Percentiles rank a stretch among this genome's conserved stretches.
phyloP scores from a whole-genome alignment of 2,329 filamentous ascomycete genomes.

The Arthrobotrys entomopaga region DNA sequence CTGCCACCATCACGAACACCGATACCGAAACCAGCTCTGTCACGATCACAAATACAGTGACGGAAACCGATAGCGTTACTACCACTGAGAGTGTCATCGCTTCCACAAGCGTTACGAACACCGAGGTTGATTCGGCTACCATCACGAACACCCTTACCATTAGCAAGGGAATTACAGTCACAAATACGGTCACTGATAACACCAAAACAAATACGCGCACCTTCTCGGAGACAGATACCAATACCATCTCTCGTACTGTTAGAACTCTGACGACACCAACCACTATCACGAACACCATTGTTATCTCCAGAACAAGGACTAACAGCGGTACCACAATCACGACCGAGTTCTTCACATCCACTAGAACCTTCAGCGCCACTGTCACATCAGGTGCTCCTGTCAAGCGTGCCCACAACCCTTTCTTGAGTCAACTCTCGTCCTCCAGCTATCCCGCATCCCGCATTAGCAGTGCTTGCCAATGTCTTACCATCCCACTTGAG shows the following conservation, averaged over 20 bases:
- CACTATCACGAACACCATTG: slow-evolving; percentile 21
- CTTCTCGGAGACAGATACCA: slow-evolving; percentile 3
- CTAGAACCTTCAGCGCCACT: slow-evolving; percentile 18
- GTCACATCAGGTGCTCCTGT: neutral
- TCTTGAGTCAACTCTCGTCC: neutral
- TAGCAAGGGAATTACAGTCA: slow-evolving; percentile 8
- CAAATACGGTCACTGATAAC: slow-evolving; percentile 16
- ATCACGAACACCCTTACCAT: slow-evolving; percentile 5
- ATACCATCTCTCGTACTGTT: neutral
- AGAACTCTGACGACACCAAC: slow-evolving; percentile 11
- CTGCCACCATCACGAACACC: too few species aligned
- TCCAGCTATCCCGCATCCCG: slow-evolving; percentile 17
- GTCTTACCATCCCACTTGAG: slow-evolving; percentile 27
- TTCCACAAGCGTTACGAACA: slow-evolving; percentile 16
- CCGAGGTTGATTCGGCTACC: slow-evolving; percentile 9
- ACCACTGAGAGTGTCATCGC: slow-evolving; percentile 20
- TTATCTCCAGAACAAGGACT: slow-evolving; percentile 11
- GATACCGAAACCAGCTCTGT: too few species aligned
- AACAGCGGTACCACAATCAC: slow-evolving; percentile 7
- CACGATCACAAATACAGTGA: neutral
- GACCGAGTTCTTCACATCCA: slow-evolving; percentile 20
- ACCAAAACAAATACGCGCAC: slow-evolving; percentile 26
- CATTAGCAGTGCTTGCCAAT: slow-evolving; percentile 22
- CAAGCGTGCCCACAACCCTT: slow-evolving; percentile 16
- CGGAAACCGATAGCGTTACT: slow-evolving; percentile 9